These are phyloP conservation scores for Mycosphaerella sp. DNA, from an alignment of 2,329 filamentous ascomycete species.

Conservation along the genomic window DNA sequence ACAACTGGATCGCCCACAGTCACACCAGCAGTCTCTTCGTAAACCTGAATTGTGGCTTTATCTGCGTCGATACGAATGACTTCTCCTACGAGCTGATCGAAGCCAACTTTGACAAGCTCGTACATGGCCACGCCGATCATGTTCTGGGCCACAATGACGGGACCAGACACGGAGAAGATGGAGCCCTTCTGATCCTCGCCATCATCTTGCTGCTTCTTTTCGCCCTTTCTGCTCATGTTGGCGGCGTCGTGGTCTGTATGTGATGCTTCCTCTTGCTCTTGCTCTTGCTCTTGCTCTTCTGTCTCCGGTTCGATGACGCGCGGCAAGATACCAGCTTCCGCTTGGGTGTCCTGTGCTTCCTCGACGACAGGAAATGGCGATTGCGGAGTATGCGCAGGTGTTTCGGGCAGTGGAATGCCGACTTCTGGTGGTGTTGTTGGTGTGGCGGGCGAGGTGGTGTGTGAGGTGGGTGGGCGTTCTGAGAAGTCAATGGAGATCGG, in stretches of 20 bases:
- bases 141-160: slow-evolving; percentile 93
- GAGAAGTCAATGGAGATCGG: slow-evolving; percentile 10
- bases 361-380: slow-evolving; percentile 9
- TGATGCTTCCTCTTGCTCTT: slow-evolving; percentile 17
- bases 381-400: slow-evolving; percentile 13
- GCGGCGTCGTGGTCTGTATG: slow-evolving; percentile 17
- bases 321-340: slow-evolving; percentile 13
- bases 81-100: slow-evolving; percentile 88
- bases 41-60: slow-evolving; percentile 96
- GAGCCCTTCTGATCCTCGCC: slow-evolving; percentile 55
- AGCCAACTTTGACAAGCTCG: slow-evolving; percentile 91
- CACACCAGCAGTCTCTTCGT: slow-evolving; percentile 97
- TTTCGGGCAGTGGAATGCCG: slow-evolving; percentile 19
- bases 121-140: slow-evolving; percentile 99
- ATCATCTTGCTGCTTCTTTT: slow-evolving; percentile 38
- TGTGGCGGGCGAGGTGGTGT: slow-evolving; percentile 15
- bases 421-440: slow-evolving; percentile 15
- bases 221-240: slow-evolving; percentile 34
- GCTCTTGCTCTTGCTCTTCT: slow-evolving; percentile 17
- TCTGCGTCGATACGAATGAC: slow-evolving; percentile 97
- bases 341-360: slow-evolving; percentile 5
- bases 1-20: slow-evolving; percentile 89
- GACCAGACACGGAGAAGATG: slow-evolving; percentile 70
- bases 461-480: slow-evolving; percentile 10
- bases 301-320: slow-evolving; percentile 10